Evolutionary conservation across 2,329 filamentous ascomycete genomes (phyloP).

Genomic region (Trichoderma hamatum): DNA sequence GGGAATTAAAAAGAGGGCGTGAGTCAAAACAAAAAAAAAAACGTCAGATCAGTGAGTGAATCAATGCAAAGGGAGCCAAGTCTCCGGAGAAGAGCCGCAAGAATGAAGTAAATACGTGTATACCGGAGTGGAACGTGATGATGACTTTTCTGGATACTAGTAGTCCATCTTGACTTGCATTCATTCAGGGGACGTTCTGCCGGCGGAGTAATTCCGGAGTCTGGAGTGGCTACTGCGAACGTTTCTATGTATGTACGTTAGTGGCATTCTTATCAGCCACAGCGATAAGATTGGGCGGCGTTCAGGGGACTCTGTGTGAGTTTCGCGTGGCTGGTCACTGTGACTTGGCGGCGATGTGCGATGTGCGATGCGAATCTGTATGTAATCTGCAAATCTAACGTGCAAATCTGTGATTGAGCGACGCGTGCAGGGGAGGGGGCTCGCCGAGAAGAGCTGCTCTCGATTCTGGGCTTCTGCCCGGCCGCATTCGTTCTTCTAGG

Average conservation of each 20-base stretch:
- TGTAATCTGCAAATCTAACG: not conserved
- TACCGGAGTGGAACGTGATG: not conserved
- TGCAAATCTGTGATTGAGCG: not conserved
- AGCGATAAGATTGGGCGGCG: slow-evolving; percentile 5
- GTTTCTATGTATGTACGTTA: not conserved
- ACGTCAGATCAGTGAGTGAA: not conserved
- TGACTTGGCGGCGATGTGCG: not conserved
- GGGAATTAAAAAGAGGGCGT: not conserved
- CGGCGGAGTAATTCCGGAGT: not conserved
- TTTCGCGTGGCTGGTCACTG: not conserved
- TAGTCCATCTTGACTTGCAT: not conserved
- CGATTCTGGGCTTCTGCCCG: not conserved
- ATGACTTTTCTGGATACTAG: not conserved
- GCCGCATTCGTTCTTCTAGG: not conserved
- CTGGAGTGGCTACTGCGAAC: not conserved
- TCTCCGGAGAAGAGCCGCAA: slow-evolving; percentile 3
- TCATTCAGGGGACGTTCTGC: slow-evolving; percentile 11
- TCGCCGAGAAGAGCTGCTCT: not conserved
- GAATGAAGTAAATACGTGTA: not conserved
- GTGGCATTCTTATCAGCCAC: slow-evolving; percentile 5
- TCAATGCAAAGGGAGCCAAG: slow-evolving; percentile 4
- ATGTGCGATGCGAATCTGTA: not conserved
- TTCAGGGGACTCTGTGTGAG: slow-evolving; percentile 5
- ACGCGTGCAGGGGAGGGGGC: not conserved
- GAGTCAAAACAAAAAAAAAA: not conserved